Base-by-base conservation (phyloP, 208 protist genomes). In the Leishmania gerbilli region DNA sequence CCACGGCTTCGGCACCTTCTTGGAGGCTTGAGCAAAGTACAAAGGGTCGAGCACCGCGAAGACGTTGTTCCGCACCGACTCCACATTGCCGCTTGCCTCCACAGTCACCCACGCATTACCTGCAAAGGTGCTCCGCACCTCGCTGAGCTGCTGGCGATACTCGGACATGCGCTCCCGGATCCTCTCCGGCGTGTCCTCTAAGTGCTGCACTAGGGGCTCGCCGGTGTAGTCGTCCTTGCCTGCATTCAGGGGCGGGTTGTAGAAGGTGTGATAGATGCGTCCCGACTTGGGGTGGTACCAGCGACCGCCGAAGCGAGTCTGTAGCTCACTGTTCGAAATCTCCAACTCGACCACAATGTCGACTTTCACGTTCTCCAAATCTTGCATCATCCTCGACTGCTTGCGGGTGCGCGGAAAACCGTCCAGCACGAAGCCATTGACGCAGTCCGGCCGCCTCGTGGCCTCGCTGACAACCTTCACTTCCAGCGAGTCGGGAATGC, bases 211-310 rank as follows among this genome's bases (percentile, higher is more conserved):
- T 0, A 99, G 93, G 58, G 87, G 84, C 81, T 99, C 95, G 13
- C 96, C 94, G 8, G 97, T 99, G 67, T 97, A 80, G 83, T 99
- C 97, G 80, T 99, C 97, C 51, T 92, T 91, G 65, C 92, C 92
- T 6, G 87, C 79, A 15, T 90, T 86, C 74, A 93, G 92, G 13
- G 98, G 97, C 21, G 97, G 97, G 86, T 95, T 93, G 93, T 97
- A 99, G 40, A 92, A 45, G 11, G 86, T 90, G 90, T 99, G 95
- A 77, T 99, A 99, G 60, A 94, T 90, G n/a, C 98, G 90, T 2
- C 97, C 97, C 34, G 89, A 96, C 27, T 67, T 87, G 21, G 87
- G 80, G 89, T 99, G 98, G 47, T 97, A 91, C 87, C 90, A 97
- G 53, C 92, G 85, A 15, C 95, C 94, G 17, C 88, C 81, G 56